These are phyloP conservation scores for Nectriaceae sp. DNA, from an alignment of 2,329 filamentous ascomycete genomes.

Conservation along the genomic window DNA sequence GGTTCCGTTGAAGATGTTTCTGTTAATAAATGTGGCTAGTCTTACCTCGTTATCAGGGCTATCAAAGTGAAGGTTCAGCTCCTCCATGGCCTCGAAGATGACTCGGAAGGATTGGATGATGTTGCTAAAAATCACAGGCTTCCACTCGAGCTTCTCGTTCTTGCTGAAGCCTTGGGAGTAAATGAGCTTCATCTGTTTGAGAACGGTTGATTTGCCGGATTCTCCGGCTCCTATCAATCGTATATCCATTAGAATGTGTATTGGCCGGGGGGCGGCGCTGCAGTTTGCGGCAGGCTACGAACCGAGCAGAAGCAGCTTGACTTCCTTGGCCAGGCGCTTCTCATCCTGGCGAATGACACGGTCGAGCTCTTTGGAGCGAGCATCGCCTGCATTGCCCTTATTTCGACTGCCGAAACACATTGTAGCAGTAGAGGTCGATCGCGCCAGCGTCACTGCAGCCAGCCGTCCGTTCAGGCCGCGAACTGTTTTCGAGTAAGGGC, in stretches of 20 bases:
- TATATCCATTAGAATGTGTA: not conserved
- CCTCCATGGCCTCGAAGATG: constrained; percentile 87
- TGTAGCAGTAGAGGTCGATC: constrained; percentile 8
- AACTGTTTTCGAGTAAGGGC: no score
- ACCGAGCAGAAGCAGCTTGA: constrained; percentile 94
- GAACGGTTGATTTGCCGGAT: constrained; percentile 86
- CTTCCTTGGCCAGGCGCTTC: constrained; percentile 81
- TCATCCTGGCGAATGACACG: constrained; percentile 83
- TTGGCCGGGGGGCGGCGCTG: not conserved
- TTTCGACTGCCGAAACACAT: constrained; percentile 68
- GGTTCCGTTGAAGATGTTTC: no score
- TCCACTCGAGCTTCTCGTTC: constrained; percentile 88
- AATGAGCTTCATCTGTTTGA: constrained; percentile 99
- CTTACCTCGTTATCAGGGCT: constrained; percentile 77
- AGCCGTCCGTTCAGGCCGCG: no score
- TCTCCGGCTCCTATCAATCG: constrained; percentile 77
- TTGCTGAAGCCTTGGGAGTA: constrained; percentile 90
- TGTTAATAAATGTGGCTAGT: no score
- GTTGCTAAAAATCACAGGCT: constrained; percentile 94
- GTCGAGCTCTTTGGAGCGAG: constrained; percentile 77
- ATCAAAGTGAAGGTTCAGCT: constrained; percentile 78
- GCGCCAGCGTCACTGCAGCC: not conserved
- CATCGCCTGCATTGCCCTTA: constrained; percentile 49
- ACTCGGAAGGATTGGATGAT: constrained; percentile 89
- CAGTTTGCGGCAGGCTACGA: constrained; percentile 17